Evolutionary conservation across 345 rosid species (phyloP).

Genomic region (Eucalyptus brandiana): DNA sequence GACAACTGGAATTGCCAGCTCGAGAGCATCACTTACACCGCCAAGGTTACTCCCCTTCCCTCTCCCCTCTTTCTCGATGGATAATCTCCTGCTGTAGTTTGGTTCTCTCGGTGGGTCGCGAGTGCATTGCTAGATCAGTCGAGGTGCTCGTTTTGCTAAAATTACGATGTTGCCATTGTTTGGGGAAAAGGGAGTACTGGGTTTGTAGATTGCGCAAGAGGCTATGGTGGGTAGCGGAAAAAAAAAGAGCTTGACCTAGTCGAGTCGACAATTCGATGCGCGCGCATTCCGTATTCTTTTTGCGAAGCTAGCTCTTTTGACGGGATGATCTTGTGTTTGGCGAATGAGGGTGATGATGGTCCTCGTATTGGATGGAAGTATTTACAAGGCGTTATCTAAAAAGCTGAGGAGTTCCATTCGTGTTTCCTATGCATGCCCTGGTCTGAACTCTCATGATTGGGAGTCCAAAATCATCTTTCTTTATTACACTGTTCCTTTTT

Average conservation of each 20-base stretch:
- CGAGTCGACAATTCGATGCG: not conserved
- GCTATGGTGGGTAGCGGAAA: not conserved
- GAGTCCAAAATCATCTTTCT: not conserved
- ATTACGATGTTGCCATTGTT: not conserved
- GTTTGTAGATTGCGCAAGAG: not conserved
- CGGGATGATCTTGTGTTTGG: not conserved
- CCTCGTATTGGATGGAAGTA: not conserved
- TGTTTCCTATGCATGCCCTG: not conserved
- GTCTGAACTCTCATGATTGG: not conserved
- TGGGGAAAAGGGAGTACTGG: not conserved
- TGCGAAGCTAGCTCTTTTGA: not conserved
- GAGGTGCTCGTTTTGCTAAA: not conserved
- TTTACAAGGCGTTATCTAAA: not conserved
- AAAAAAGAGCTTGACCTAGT: not conserved
- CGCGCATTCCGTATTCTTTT: not conserved
- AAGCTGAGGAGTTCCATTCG: not conserved
- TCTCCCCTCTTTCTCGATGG: not conserved
- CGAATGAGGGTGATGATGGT: not conserved
- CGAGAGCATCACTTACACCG: constrained; percentile 14
- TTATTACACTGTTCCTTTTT: not conserved
- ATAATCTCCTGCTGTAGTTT: not conserved
- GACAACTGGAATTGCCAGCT: constrained; percentile 17
- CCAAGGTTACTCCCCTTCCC: not conserved
- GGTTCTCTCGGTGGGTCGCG: not conserved
- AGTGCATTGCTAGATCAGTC: not conserved